These are phyloP conservation scores for Dothistroma pini DNA, from an alignment of 2,329 filamentous ascomycete species.

Conservation along the genomic window DNA sequence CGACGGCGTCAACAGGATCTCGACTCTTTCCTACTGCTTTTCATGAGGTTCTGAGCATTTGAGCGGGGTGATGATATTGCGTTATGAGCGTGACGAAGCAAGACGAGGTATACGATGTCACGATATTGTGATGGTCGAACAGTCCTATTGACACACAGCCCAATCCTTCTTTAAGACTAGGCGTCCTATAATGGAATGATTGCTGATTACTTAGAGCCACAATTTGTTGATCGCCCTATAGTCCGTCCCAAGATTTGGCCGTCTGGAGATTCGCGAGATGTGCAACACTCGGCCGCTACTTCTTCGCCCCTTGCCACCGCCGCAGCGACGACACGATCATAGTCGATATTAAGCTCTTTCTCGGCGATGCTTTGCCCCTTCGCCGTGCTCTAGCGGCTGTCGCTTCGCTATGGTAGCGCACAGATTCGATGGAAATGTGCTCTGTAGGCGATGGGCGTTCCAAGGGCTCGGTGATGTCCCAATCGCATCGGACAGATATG, in stretches of 20 bases:
- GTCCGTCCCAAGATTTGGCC: neutral
- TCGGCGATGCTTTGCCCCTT: too few relatives aligned
- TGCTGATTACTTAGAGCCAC: neutral
- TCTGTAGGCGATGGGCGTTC: neutral
- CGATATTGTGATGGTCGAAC: neutral
- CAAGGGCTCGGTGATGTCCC: neutral
- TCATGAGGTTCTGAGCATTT: neutral
- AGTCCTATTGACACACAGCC: neutral
- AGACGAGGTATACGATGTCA: neutral
- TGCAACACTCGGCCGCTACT: neutral
- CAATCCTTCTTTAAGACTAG: neutral
- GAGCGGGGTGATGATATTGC: neutral
- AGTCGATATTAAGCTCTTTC: too few relatives aligned
- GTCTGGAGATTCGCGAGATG: neutral
- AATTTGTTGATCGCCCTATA: neutral
- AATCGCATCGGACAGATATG: neutral
- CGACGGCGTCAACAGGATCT: constrained; percentile 2
- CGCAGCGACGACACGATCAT: neutral
- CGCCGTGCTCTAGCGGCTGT: too few relatives aligned
- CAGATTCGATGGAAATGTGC: neutral
- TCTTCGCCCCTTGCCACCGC: neutral
- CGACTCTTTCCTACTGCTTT: neutral
- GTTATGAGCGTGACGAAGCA: neutral
- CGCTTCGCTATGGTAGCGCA: neutral
- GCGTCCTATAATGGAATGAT: neutral